Conservation (phyloP, 148 eudicot species). For the Suaeda aralocaspica region DNA sequence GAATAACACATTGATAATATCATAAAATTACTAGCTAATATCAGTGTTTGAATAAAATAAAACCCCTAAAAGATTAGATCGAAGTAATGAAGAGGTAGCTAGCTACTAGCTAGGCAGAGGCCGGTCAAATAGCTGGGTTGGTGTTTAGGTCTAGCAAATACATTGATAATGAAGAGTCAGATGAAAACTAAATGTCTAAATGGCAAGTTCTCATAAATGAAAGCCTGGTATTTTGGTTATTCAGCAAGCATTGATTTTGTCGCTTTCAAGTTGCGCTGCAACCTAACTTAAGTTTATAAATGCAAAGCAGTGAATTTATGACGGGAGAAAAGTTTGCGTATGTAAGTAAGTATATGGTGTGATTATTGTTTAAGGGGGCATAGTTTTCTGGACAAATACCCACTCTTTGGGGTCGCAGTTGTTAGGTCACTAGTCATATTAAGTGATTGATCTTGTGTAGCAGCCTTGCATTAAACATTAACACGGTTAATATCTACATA, state of each 20-base stretch:
- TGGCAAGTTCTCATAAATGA: constrained; percentile 18
- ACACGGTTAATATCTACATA: too few species aligned
- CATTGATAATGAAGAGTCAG: neutral
- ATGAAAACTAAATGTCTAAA: neutral
- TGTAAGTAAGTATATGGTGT: too few species aligned
- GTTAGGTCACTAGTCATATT: constrained; percentile 39
- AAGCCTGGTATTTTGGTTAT: constrained; percentile 7
- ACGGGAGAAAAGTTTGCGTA: neutral
- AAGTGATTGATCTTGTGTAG: neutral
- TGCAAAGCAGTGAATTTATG: constrained; percentile 11
- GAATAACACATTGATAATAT: too few species aligned
- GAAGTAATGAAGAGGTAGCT: neutral
- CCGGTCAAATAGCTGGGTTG: neutral
- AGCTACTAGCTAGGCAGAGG: constrained; percentile 7
- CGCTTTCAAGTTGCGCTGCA: too few species aligned
- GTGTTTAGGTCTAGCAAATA: neutral
- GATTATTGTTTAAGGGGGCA: neutral
- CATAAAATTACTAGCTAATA: too few species aligned
- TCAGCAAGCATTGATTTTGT: constrained; percentile 23
- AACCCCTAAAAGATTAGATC: too few species aligned
- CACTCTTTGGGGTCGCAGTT: constrained; percentile 17
- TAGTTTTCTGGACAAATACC: constrained; percentile 24
- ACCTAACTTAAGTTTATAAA: constrained; percentile 14
- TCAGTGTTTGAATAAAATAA: too few species aligned
- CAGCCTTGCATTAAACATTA: too few species aligned